A percentile compares a stretch with the other conserved stretches of the same genome.
Evolutionary conservation across 1,284 basidiomycete species (phyloP).

Genomic region (Sanguinoderma infundibulare): DNA sequence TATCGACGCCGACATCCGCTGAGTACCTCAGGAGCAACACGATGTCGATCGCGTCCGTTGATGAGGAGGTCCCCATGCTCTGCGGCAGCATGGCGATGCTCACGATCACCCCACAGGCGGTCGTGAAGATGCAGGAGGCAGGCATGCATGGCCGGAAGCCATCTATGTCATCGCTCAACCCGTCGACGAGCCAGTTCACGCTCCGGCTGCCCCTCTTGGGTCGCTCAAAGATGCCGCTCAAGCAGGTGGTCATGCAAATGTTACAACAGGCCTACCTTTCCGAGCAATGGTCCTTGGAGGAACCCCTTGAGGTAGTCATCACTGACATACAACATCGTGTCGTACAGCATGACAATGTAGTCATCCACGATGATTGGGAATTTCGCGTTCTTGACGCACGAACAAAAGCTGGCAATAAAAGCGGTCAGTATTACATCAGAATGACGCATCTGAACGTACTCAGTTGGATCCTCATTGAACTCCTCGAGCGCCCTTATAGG

Average conservation of each 20-base stretch:
- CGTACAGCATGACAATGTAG: no score
- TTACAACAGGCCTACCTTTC: no score
- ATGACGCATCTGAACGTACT: no score
- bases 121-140: constrained; percentile 22
- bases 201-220: constrained; percentile 60
- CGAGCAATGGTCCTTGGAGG: no score
- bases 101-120: constrained; percentile 12
- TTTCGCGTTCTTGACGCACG: no score
- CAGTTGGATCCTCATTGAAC: no score
- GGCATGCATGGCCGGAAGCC: constrained; percentile 25
- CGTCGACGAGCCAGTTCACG: constrained; percentile 45
- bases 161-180: constrained; percentile 38
- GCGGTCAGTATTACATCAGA: no score
- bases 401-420: no score
- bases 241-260: constrained; percentile 38
- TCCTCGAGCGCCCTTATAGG: no score
- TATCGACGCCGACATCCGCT: not conserved
- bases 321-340: no score
- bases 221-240: constrained; percentile 50
- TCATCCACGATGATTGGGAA: no score
- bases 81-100: constrained; percentile 11
- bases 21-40: constrained; percentile 15
- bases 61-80: constrained; percentile 35
- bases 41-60: constrained; percentile 35
- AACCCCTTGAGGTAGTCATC: no score